Percentiles rank a stretch among this genome's conserved stretches.
phyloP scores from a whole-genome alignment of 257 asterid genomes.

The Voacanga thouarsii region DNA sequence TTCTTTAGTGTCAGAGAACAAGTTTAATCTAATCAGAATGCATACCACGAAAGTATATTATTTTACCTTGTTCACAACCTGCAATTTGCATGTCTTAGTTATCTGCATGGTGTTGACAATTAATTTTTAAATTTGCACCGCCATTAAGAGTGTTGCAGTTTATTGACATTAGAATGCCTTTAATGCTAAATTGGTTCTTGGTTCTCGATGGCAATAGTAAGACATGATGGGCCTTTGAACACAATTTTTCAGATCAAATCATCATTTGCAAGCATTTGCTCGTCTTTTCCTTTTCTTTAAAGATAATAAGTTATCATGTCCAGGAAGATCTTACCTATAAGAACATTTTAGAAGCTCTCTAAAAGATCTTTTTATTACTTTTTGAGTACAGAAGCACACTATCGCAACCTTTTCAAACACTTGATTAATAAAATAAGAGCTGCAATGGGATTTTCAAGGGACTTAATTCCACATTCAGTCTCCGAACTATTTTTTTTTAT shows the following conservation, averaged over 20 bases:
- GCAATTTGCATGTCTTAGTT: background rate
- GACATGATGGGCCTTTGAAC: slow-evolving; percentile 15
- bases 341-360: background rate
- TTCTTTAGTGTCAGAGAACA: background rate
- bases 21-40: background rate
- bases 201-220: slow-evolving; percentile 94
- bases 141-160: slow-evolving; percentile 22
- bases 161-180: slow-evolving; percentile 84
- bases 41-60: background rate
- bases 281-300: background rate
- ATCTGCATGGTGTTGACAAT: slow-evolving; percentile 2
- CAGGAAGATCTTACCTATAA: too few relatives aligned
- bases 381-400: too few relatives aligned
- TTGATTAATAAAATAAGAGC: too few relatives aligned
- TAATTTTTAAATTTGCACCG: slow-evolving; percentile 8
- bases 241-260: background rate
- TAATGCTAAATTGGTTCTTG: slow-evolving; percentile 75
- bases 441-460: slow-evolving; percentile 48
- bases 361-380: background rate
- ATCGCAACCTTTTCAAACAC: background rate
- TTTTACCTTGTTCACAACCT: background rate
- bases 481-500: too few relatives aligned
- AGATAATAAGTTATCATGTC: too few relatives aligned
- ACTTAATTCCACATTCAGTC: slow-evolving; percentile 43
- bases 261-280: background rate